Evolutionary conservation across 345 rosid genomes (phyloP), one percentile per base, ranked within the genome.

Genomic region (Dipteronia sinensis): DNA sequence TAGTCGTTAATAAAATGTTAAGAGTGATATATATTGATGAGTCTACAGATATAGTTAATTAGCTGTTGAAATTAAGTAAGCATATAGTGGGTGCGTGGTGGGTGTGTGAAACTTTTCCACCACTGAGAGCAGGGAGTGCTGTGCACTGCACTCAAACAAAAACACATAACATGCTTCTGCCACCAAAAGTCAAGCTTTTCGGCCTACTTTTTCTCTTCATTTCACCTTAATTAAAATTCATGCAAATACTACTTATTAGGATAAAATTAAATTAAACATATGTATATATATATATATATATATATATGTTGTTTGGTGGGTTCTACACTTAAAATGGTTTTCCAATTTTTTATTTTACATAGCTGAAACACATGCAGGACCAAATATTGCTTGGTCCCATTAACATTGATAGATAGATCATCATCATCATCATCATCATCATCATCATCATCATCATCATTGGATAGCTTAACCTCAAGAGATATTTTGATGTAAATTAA

Each of bases 111-210:
- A 71, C 47, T 84, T 71, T 75, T 81, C 68, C 69, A 69, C 80
- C 73, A 73, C 81, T 71, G 81, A 72, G 76, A 76, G 61, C 76
- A 79, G 80, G 63, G 94, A 89, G 98, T 93, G 98, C 76, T 85
- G 98, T 93, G 98, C 77, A 86, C 86, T 87, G 88, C 98, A 93
- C 98, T 93, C 97, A 87, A 94, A 93, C 93, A 81, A 88, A 86
- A 83, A 82, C 7, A 59, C 64, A n/a, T 9, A 59, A 78, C 88
- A 84, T 89, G 88, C 87, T 84, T 74, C 77, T 88, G 83, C 85
- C 89, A 84, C 79, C 83, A 89, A 87, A 89, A 89, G 97, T 95
- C 98, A 90, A 90, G 88, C 90, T 95, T 94, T 95, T 82, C 97
- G 93, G 97, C 95, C 78, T 75, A 53, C 83, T 61, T 80, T 79